Percentiles rank a stretch among this genome's conserved stretches.
Evolutionary conservation across 2,329 filamentous ascomycete genomes (phyloP).

Genomic region (Gnomoniopsis sp.): DNA sequence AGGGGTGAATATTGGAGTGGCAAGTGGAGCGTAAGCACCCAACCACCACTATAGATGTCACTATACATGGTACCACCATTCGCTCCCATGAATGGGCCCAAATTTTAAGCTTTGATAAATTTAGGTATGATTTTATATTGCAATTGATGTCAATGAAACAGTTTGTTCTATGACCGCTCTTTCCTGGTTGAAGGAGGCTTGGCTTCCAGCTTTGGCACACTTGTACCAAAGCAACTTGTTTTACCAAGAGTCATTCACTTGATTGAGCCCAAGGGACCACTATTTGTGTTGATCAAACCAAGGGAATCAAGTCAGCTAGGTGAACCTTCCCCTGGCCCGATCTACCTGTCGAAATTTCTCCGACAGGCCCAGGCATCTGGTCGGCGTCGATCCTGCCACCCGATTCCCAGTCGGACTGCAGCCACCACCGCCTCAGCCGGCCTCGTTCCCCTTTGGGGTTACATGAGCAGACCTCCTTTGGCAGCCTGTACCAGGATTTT

Average conservation of each 20-base stretch:
- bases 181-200: too few relatives aligned
- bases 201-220: too few relatives aligned
- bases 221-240: background rate
- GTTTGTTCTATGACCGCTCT: too few relatives aligned
- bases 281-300: too few relatives aligned
- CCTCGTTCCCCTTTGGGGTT: background rate
- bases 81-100: background rate
- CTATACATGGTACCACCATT: background rate
- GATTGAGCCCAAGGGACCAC: background rate
- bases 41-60: background rate
- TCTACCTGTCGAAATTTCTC: background rate
- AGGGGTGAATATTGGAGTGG: too few relatives aligned
- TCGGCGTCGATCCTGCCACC: slow-evolving; percentile 1
- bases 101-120: background rate
- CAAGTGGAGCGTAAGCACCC: background rate
- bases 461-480: background rate
- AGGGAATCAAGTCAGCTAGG: background rate
- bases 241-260: background rate
- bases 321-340: background rate
- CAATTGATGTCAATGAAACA: too few relatives aligned
- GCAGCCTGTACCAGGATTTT: background rate
- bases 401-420: background rate
- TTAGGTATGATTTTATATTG: background rate
- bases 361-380: slow-evolving; percentile 2
- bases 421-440: background rate